phyloP scores from a whole-genome alignment of 2,329 filamentous ascomycete species.

The Colletotrichum gloeosporioides region DNA sequence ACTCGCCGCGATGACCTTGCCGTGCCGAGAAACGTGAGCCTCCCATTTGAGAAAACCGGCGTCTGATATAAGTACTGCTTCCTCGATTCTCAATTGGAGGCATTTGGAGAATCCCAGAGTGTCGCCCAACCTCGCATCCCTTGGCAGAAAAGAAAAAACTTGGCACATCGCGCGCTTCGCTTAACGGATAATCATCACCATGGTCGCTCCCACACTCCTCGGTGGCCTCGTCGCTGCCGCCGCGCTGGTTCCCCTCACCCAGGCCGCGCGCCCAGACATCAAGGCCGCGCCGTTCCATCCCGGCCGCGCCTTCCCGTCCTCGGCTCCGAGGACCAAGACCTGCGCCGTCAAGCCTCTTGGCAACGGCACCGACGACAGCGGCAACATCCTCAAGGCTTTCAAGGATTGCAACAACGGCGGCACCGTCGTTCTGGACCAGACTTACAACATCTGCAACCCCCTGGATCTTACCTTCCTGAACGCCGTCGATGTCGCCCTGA shows the following conservation, averaged over 20 bases:
- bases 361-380: conserved; percentile 34
- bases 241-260: conserved; percentile 8
- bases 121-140: neutral
- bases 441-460: conserved; percentile 68
- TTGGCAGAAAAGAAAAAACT: neutral
- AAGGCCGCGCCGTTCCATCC: conserved; percentile 23
- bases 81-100: neutral
- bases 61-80: conserved; percentile 10
- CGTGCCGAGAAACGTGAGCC: neutral
- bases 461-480: conserved; percentile 70
- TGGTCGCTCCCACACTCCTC: conserved; percentile 16
- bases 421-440: conserved; percentile 62
- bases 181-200: neutral
- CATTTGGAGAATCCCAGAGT: neutral
- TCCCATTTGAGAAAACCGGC: neutral
- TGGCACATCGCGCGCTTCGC: neutral
- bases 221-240: conserved; percentile 14
- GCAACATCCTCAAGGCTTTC: conserved; percentile 55
- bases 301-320: conserved; percentile 22
- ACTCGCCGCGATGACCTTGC: neutral
- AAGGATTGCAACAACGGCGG: conserved; percentile 68
- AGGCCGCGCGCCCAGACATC: conserved; percentile 21
- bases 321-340: conserved; percentile 26
- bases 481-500: conserved; percentile 64
- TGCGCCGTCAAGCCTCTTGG: conserved; percentile 29